Conservation (phyloP, 2,329 filamentous ascomycete genomes). For the Simplicillium sp. region DNA sequence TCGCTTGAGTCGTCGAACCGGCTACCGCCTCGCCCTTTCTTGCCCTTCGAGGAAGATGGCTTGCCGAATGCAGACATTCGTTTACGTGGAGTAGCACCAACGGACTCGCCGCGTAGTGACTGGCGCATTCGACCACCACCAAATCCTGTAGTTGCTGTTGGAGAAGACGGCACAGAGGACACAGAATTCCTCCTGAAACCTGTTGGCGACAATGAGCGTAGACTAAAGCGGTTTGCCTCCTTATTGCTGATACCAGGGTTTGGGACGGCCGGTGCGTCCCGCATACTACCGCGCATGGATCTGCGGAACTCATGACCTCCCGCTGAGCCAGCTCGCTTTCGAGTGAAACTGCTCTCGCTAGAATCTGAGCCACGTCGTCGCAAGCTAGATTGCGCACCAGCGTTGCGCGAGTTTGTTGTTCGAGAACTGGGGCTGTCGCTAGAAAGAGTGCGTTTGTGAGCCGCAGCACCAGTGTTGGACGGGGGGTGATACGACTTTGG, state of each 20-base stretch:
- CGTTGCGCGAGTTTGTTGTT: constrained; percentile 6
- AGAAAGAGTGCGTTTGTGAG: constrained; percentile 14
- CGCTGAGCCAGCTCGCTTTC: constrained; percentile 38
- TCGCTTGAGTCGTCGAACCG: constrained; percentile 56
- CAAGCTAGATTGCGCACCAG: constrained; percentile 23
- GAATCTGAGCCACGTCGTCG: constrained; percentile 51
- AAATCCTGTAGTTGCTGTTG: constrained; percentile 11
- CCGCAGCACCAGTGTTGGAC: constrained; percentile 6
- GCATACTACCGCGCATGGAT: constrained; percentile 52
- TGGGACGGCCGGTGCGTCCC: constrained; percentile 9
- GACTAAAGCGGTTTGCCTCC: constrained; percentile 53
- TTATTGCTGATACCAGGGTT: constrained; percentile 17
- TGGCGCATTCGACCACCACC: constrained; percentile 28
- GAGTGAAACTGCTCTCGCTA: constrained; percentile 77
- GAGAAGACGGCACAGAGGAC: constrained; percentile 26
- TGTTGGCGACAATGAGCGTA: constrained; percentile 61
- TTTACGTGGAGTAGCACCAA: constrained; percentile 24
- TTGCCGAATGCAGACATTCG: constrained; percentile 34
- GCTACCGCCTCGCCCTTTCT: constrained; percentile 30
- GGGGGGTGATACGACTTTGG: constrained; percentile 18
- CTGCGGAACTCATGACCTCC: constrained; percentile 55
- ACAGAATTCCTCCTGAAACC: constrained; percentile 36
- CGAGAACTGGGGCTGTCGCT: constrained; percentile 10
- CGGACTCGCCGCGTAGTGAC: constrained; percentile 33
- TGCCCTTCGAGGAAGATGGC: constrained; percentile 25